Evolutionary conservation across 768 basidiomycete genomes (phyloP).

Genomic region (Lepiota brunneoincarnata): DNA sequence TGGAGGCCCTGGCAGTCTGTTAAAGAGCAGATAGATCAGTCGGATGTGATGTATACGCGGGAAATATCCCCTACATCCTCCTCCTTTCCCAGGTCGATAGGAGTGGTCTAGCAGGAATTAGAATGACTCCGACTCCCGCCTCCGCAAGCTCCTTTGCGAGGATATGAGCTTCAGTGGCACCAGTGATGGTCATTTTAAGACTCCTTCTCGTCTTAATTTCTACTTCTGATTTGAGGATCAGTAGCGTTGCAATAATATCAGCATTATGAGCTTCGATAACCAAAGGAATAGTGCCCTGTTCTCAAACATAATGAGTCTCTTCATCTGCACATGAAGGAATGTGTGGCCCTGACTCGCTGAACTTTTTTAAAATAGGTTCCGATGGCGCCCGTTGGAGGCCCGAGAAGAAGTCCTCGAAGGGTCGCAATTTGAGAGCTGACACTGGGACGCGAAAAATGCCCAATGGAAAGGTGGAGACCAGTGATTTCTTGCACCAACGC

Average conservation of each 20-base stretch:
- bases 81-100: slow-evolving; percentile 70
- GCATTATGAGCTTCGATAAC: slow-evolving; percentile 75
- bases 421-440: slow-evolving; percentile 82
- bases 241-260: slow-evolving; percentile 77
- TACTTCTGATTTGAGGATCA: slow-evolving; percentile 65
- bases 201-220: slow-evolving; percentile 40
- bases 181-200: slow-evolving; percentile 60
- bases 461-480: slow-evolving; percentile 65
- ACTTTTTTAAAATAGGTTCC: slow-evolving; percentile 47
- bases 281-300: slow-evolving; percentile 66
- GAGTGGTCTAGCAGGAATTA: slow-evolving; percentile 62
- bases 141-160: slow-evolving; percentile 65
- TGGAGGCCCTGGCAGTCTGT: slow-evolving; percentile 69
- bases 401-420: slow-evolving; percentile 62
- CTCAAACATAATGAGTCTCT: not conserved
- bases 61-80: slow-evolving; percentile 47
- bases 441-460: slow-evolving; percentile 48
- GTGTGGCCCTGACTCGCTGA: slow-evolving; percentile 30
- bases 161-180: slow-evolving; percentile 65
- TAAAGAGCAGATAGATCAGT: not conserved
- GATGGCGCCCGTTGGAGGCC: slow-evolving; percentile 31
- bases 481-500: slow-evolving; percentile 63
- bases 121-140: slow-evolving; percentile 44
- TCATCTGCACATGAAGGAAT: not conserved
- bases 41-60: not conserved